Conservation (phyloP, 768 basidiomycete species). For the Lentinula edodes region DNA sequence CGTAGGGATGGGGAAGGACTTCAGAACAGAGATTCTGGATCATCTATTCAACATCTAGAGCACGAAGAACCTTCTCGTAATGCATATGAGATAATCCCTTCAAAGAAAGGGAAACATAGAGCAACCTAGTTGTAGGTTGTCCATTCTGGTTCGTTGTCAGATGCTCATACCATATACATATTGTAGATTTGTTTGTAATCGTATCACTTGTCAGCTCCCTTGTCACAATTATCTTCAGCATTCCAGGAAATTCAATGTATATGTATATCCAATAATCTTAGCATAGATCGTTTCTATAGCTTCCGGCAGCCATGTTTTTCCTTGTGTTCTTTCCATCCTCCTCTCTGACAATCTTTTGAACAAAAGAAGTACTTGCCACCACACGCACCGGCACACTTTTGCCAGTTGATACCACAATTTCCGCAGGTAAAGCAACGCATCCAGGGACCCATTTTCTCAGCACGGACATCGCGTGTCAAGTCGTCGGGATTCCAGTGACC, state of each 20-base stretch:
- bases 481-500: constrained; percentile 20
- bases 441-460: constrained; percentile 20
- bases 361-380: constrained; percentile 2
- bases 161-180: too few species aligned
- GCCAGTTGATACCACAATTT: constrained; percentile 16
- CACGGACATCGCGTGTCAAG: constrained; percentile 17
- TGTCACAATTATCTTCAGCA: too few species aligned
- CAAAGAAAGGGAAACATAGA: constrained; percentile 29
- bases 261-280: too few species aligned
- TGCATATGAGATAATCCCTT: constrained; percentile 43
- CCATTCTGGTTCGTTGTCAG: constrained; percentile 4
- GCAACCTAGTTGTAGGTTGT: constrained; percentile 13
- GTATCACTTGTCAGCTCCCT: too few species aligned
- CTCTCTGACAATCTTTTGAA: constrained; percentile 4
- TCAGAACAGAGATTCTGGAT: constrained; percentile 6
- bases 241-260: too few species aligned
- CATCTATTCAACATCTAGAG: constrained; percentile 9
- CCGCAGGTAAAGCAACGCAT: constrained; percentile 21
- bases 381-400: constrained; percentile 18
- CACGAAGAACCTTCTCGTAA: constrained; percentile 28
- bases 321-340: constrained; percentile 3
- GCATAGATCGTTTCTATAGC: neutral
- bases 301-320: constrained; percentile 3
- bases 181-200: too few species aligned
- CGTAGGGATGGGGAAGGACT: constrained; percentile 5